Evolutionary conservation across 2,329 filamentous ascomycete genomes (phyloP).

Genomic region (Orbilia blumenaviensis): DNA sequence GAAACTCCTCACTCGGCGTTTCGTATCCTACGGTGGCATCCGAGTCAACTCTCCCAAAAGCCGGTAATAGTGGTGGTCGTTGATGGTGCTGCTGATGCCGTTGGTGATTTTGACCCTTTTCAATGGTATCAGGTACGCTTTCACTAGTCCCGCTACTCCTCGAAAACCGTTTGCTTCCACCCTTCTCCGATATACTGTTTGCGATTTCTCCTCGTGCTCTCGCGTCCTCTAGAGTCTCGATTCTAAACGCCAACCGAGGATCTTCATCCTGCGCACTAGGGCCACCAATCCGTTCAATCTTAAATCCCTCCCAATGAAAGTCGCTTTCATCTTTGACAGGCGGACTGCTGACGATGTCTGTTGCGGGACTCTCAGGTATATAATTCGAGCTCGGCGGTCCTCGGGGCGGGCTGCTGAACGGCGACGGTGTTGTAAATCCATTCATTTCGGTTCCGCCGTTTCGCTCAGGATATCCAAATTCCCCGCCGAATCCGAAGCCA

Average conservation of each 20-base stretch:
- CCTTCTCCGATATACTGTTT: constrained; percentile 45
- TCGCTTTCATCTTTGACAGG: constrained; percentile 40
- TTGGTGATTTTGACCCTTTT: constrained; percentile 6
- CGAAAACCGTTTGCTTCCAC: constrained; percentile 39
- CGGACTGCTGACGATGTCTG: constrained; percentile 46
- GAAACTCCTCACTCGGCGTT: constrained; percentile 49
- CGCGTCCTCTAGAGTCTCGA: constrained; percentile 37
- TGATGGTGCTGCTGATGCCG: constrained; percentile 5
- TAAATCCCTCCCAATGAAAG: constrained; percentile 45
- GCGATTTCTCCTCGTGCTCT: constrained; percentile 35
- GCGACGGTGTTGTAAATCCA: constrained; percentile 7
- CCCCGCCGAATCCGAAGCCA: constrained; percentile 32
- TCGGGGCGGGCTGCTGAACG: constrained; percentile 34
- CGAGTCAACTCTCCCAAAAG: constrained; percentile 41
- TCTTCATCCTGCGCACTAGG: constrained; percentile 25
- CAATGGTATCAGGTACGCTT: constrained; percentile 36
- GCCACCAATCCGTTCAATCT: constrained; percentile 38
- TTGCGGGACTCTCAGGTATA: constrained; percentile 44
- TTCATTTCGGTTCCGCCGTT: constrained; percentile 9
- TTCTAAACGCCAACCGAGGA: constrained; percentile 33
- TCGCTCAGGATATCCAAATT: constrained; percentile 11
- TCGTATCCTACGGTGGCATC: constrained; percentile 29
- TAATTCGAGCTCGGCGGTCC: constrained; percentile 36
- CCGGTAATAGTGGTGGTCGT: constrained; percentile 23
- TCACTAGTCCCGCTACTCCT: constrained; percentile 21